Conservation (phyloP, 2,329 filamentous ascomycete species). For the Fulvia fulva region DNA sequence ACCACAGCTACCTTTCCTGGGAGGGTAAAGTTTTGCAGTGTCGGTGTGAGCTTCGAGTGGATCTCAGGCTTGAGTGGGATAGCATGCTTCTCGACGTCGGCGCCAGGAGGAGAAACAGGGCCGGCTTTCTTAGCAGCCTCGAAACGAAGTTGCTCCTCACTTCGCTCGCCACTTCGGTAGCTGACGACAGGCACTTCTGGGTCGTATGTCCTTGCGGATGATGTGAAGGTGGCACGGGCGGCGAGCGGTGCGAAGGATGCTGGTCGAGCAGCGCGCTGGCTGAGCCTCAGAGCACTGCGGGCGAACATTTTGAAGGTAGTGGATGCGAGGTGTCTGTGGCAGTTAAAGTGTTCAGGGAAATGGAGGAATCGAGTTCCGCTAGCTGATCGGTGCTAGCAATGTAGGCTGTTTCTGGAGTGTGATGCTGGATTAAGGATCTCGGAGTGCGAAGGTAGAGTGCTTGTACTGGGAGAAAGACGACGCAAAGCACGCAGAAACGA, state of each 20-base stretch:
- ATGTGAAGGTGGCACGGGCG: conserved; percentile 25
- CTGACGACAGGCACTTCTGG: conserved; percentile 32
- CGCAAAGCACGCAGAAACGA: not conserved
- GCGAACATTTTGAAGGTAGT: conserved; percentile 16
- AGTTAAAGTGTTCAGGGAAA: not conserved
- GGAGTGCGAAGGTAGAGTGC: not conserved
- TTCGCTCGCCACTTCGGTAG: conserved; percentile 32
- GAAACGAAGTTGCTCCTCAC: conserved; percentile 28
- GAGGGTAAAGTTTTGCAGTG: conserved; percentile 65
- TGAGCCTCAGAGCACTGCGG: conserved; percentile 17
- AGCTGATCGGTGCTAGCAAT: not conserved
- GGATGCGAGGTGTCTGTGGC: not conserved
- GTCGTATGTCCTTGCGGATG: conserved; percentile 22
- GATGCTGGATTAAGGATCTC: not conserved
- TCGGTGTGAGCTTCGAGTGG: conserved; percentile 55
- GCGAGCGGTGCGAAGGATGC: conserved; percentile 12
- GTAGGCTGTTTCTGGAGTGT: not conserved
- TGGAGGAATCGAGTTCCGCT: not conserved
- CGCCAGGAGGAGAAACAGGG: conserved; percentile 33
- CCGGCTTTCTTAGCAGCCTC: conserved; percentile 17
- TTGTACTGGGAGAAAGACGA: not conserved
- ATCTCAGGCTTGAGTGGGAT: conserved; percentile 36
- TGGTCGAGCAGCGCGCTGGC: conserved; percentile 14
- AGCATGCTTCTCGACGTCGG: conserved; percentile 31
- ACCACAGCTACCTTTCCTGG: conserved; percentile 61